phyloP scores from a whole-genome alignment of 768 basidiomycete species.

The Dacryopinax primogenitus region DNA sequence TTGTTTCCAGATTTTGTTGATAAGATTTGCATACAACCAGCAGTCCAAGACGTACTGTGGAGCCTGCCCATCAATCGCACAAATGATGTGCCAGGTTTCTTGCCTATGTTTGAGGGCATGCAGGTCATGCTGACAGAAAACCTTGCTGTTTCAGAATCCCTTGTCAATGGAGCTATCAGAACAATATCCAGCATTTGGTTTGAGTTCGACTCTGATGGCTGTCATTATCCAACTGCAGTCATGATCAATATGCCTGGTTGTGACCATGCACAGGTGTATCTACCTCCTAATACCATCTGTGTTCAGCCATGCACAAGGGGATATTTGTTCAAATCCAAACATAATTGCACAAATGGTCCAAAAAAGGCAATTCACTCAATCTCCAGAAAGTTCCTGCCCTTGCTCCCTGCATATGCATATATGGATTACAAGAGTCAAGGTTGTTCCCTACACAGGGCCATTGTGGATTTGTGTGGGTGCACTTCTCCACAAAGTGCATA shows the following conservation, averaged over 20 bases:
- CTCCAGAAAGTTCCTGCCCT: too few relatives aligned
- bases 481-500: slow-evolving; percentile 20
- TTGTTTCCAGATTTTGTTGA: not conserved
- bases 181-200: not conserved
- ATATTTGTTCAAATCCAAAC: too few relatives aligned
- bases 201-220: not conserved
- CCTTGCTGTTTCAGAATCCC: not conserved
- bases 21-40: too few relatives aligned
- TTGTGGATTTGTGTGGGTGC: slow-evolving; percentile 21
- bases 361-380: too few relatives aligned
- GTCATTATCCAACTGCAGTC: not conserved
- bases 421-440: slow-evolving; percentile 26
- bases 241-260: not conserved
- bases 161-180: slow-evolving; percentile 6
- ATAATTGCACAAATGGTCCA: too few relatives aligned
- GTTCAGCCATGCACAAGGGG: too few relatives aligned
- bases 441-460: slow-evolving; percentile 19
- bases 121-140: slow-evolving; percentile 9
- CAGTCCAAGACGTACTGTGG: not conserved
- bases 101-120: slow-evolving; percentile 9
- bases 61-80: too few relatives aligned
- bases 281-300: not conserved
- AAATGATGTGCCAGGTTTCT: too few relatives aligned
- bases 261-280: not conserved
- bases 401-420: slow-evolving; percentile 23